Evolutionary conservation across 2,329 filamentous ascomycete genomes (phyloP).

Genomic region (Lomentospora prolificans): DNA sequence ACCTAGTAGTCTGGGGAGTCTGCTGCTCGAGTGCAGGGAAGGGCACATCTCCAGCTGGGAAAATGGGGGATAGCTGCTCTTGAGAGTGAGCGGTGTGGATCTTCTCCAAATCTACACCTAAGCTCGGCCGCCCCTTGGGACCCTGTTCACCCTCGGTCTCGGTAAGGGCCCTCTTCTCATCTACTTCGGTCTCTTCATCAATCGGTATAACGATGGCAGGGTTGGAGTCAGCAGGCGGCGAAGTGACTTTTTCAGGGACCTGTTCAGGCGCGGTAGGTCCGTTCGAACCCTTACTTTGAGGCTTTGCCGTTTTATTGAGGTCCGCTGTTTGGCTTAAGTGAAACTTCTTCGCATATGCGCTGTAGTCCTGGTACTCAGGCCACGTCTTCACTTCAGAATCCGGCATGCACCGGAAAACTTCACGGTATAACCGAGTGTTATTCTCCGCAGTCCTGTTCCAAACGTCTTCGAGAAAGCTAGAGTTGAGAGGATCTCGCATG

Average conservation of each 20-base stretch:
- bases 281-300: not conserved
- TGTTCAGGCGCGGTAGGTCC: conserved; percentile 18
- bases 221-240: conserved; percentile 17
- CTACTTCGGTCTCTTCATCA: conserved; percentile 18
- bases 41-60: conserved; percentile 30
- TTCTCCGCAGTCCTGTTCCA: conserved; percentile 86
- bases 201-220: conserved; percentile 22
- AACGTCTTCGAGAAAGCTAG: conserved; percentile 74
- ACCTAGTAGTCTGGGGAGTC: conserved; percentile 15
- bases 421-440: conserved; percentile 89
- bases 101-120: conserved; percentile 17
- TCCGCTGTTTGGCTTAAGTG: conserved; percentile 49
- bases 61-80: conserved; percentile 31
- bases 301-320: conserved; percentile 31
- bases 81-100: conserved; percentile 14
- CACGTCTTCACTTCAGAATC: conserved; percentile 90
- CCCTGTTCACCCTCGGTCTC: conserved; percentile 3
- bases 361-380: conserved; percentile 84
- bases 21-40: conserved; percentile 41
- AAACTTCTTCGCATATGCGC: conserved; percentile 69
- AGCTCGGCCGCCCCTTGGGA: not conserved
- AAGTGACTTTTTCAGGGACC: conserved; percentile 16
- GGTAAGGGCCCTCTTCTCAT: conserved; percentile 30
- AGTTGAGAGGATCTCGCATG: conserved; percentile 82
- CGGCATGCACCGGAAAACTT: conserved; percentile 93